Evolutionary conservation across 2,329 filamentous ascomycete species (phyloP), one percentile per base, ranked within the genome.

Genomic region (Calonectria fujianensis): DNA sequence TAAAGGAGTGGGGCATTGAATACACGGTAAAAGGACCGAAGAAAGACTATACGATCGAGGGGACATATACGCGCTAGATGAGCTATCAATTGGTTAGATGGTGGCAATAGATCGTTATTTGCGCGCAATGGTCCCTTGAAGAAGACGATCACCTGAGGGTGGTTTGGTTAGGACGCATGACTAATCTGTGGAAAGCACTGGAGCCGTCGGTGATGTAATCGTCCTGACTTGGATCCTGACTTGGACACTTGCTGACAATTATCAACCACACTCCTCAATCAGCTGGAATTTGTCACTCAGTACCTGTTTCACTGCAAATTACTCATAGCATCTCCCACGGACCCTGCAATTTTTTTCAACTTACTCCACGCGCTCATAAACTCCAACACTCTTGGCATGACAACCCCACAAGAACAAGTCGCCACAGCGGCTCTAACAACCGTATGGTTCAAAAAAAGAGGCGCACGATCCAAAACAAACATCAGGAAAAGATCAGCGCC

Each of bases 21-120:
- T 95, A 95, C 79, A 88, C 87, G 1, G 94, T 95, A 2, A 91
- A 89, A 32, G 94, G 94, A 0, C 94, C 94, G 2, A 91, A 91
- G 82, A 96, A 96, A 85, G 92, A 95, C 80, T 96, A 96, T 80
- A 90, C 86, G 0, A 92, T 93, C 69, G 83, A 85, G 11, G 91
- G 90, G 2, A 82, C 81, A 0, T 93, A 93, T 81, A 88, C 78
- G 54, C 84, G 90, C 69, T 84, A 80, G 57, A 75, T 7, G 68
- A 51, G 51, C 24, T 32, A 11, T 50, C 16, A 8, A 29, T 63
- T 41, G 27, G 57, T 16, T 4, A 63, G 57, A 11, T 41, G 35
- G 27, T 6, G 32, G 24, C 20, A 63, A 63, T 63, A 18, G 24
- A 63, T 14, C 3, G 10, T 48, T 48, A 13, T 48, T 24, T 20